Conservation (phyloP, 2,329 filamentous ascomycete genomes). For the Curvularia lunata region DNA sequence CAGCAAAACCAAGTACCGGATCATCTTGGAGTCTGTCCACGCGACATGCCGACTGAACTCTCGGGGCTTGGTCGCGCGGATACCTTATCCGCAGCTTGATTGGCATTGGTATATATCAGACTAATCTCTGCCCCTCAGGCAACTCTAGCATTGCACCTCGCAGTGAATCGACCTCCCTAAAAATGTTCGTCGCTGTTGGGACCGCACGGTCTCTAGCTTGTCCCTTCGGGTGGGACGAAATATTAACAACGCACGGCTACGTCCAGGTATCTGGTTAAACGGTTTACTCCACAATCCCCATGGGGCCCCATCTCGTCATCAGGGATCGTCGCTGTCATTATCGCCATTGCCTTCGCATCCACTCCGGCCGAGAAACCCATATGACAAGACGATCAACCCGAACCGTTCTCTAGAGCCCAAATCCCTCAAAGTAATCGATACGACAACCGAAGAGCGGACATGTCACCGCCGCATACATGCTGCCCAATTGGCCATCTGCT, state of each 20-base stretch:
- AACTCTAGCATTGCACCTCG: neutral
- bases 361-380: constrained; percentile 3
- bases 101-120: neutral
- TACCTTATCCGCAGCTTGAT: constrained; percentile 6
- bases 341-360: neutral
- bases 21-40: neutral
- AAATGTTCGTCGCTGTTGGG: neutral
- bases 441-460: constrained; percentile 1
- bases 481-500: constrained; percentile 8
- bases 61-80: neutral
- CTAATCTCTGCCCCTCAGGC: neutral
- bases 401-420: constrained; percentile 11
- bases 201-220: neutral
- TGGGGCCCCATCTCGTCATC: constrained; percentile 9
- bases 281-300: constrained; percentile 19
- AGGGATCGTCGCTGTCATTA: neutral
- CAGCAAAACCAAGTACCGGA: neutral
- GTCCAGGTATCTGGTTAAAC: constrained; percentile 18
- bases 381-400: constrained; percentile 8
- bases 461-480: constrained; percentile 5
- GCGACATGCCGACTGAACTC: neutral
- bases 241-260: constrained; percentile 13
- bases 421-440: neutral
- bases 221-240: neutral
- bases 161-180: neutral